phyloP scores from a whole-genome alignment of 305 asterid species.

The Fraxinus albicans region DNA sequence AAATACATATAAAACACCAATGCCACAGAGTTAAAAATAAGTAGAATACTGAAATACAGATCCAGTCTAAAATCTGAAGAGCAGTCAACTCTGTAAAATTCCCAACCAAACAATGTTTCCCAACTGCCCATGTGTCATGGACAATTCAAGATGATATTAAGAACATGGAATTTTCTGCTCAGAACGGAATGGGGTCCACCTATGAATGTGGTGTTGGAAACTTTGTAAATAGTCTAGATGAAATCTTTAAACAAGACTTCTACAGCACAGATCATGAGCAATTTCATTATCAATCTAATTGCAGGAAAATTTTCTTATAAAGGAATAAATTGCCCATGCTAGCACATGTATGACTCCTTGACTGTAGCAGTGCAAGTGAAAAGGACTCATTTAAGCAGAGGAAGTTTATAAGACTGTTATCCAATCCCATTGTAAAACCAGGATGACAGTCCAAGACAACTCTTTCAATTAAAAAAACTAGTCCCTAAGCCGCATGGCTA shows the following conservation, averaged over 20 bases:
- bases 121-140: conserved; percentile 2
- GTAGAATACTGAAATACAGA: not conserved
- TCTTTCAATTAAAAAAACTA: conserved; percentile 10
- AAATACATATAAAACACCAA: conserved; percentile 5
- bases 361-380: conserved; percentile 18
- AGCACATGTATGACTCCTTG: conserved; percentile 14
- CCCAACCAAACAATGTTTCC: not conserved
- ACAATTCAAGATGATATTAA: conserved; percentile 1
- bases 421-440: conserved; percentile 11
- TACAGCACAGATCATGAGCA: conserved; percentile 11
- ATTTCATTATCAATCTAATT: conserved; percentile 12
- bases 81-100: not conserved
- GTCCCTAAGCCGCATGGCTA: not conserved
- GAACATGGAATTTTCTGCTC: not conserved
- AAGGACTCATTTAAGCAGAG: conserved; percentile 6
- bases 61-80: not conserved
- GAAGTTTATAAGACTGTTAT: conserved; percentile 6
- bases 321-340: conserved; percentile 8
- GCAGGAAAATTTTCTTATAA: not conserved
- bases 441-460: conserved; percentile 21
- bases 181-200: not conserved
- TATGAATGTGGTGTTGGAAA: conserved; percentile 2
- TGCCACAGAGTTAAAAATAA: not conserved
- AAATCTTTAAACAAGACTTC: not conserved
- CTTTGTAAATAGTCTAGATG: not conserved